phyloP scores from a whole-genome alignment of 208 protist genomes.

The Borovskyia barvae region DNA sequence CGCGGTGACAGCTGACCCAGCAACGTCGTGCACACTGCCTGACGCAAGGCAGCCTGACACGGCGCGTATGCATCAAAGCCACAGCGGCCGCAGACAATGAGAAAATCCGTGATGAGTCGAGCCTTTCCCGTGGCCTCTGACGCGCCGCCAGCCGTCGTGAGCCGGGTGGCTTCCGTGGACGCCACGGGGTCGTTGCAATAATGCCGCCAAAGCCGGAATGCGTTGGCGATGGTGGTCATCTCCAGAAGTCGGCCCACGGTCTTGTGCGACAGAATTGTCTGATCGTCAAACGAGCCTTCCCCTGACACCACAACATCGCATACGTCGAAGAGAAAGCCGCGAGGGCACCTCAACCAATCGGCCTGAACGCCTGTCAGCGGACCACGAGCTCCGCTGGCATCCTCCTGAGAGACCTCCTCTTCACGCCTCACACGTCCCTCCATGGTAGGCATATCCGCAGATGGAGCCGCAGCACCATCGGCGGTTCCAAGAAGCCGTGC shows the following conservation, averaged over 20 bases:
- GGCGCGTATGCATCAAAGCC: constrained; percentile 17
- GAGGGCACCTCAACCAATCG: background rate
- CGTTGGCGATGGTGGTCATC: constrained; percentile 67
- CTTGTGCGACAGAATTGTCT: constrained; percentile 67
- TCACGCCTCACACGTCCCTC: background rate
- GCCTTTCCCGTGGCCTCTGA: background rate
- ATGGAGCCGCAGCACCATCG: background rate
- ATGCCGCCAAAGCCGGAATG: constrained; percentile 20
- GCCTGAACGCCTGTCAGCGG: background rate
- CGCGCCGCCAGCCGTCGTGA: background rate
- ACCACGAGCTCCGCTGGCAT: background rate
- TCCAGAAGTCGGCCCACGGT: constrained; percentile 68
- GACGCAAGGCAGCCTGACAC: constrained; percentile 12
- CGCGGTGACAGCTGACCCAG: no score
- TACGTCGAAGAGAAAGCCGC: constrained; percentile 21
- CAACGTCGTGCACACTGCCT: constrained; percentile 18
- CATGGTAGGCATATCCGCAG: background rate
- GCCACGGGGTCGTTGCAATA: background rate
- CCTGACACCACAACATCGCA: constrained; percentile 60
- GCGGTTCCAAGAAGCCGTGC: constrained; percentile 3
- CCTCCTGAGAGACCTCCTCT: background rate
- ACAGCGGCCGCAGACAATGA: constrained; percentile 40
- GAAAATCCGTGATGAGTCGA: constrained; percentile 18
- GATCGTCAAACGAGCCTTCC: constrained; percentile 77
- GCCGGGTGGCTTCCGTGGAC: background rate